phyloP scores from a whole-genome alignment of 2,329 filamentous ascomycete species.

The Aureobasidium lini region DNA sequence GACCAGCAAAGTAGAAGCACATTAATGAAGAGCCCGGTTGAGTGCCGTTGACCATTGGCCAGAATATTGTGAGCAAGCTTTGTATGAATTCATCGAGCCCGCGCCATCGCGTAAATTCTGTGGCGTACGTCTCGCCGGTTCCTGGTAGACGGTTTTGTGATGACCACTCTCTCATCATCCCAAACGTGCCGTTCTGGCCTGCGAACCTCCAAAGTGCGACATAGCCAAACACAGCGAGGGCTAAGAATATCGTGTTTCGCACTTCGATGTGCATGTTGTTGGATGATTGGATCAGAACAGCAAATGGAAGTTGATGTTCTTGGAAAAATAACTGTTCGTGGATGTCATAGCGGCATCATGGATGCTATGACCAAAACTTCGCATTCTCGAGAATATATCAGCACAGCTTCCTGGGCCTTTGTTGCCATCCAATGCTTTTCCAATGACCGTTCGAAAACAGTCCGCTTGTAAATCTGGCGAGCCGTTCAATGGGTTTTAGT shows the following conservation, averaged over 20 bases:
- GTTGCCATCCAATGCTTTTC: not conserved
- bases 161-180: not conserved
- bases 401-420: not conserved
- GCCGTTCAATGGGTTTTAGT: no score
- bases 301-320: not conserved
- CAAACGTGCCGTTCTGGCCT: not conserved
- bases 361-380: not conserved
- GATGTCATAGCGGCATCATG: not conserved
- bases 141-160: slow-evolving; percentile 2
- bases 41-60: slow-evolving; percentile 10
- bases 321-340: not conserved
- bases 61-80: slow-evolving; percentile 1
- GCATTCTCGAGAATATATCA: not conserved
- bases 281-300: not conserved
- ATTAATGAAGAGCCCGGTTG: not conserved
- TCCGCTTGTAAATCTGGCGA: not conserved
- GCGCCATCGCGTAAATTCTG: slow-evolving; percentile 6
- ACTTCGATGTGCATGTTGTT: not conserved
- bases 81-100: not conserved
- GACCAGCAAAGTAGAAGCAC: slow-evolving; percentile 13
- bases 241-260: not conserved
- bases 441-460: not conserved
- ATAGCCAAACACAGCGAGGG: slow-evolving; percentile 1
- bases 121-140: not conserved
- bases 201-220: slow-evolving; percentile 4